phyloP scores from a whole-genome alignment of 192 early-diverging fungal genomes.

The Backusella psychrophila region DNA sequence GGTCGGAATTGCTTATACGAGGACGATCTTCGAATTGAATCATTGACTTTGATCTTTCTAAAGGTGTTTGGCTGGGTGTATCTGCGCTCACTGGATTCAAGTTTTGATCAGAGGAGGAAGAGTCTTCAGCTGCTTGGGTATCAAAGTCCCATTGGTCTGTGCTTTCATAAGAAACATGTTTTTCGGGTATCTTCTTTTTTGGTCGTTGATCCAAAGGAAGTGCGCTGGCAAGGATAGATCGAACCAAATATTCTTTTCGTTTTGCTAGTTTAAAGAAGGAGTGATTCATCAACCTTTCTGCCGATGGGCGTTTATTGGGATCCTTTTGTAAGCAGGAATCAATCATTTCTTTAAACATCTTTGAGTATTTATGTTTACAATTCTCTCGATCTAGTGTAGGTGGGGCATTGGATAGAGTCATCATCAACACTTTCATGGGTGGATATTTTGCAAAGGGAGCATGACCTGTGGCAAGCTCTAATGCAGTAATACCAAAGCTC shows the following conservation, averaged over 20 bases:
- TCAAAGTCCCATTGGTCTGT: conserved; percentile 73
- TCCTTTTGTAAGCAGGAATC: conserved; percentile 81
- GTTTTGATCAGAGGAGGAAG: not conserved
- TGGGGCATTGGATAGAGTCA: conserved; percentile 82
- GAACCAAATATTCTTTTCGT: conserved; percentile 62
- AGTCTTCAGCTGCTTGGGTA: conserved; percentile 23
- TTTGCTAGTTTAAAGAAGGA: conserved; percentile 77
- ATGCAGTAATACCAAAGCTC: conserved; percentile 86
- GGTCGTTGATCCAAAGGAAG: conserved; percentile 68
- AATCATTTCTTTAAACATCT: conserved; percentile 83
- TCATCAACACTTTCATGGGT: conserved; percentile 82
- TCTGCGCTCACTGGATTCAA: not conserved
- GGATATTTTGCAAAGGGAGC: conserved; percentile 88
- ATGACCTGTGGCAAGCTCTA: conserved; percentile 83
- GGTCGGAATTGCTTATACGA: not conserved
- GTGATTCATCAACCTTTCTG: conserved; percentile 73
- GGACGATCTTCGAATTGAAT: conserved; percentile 6
- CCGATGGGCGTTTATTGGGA: conserved; percentile 67
- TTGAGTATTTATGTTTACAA: conserved; percentile 73
- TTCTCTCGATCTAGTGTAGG: conserved; percentile 78
- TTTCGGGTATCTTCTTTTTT: conserved; percentile 51
- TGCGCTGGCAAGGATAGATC: conserved; percentile 53
- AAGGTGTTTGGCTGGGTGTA: not conserved
- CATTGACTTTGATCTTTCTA: not conserved
- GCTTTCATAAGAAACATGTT: conserved; percentile 38